Evolutionary conservation across 192 early-diverging fungal genomes (phyloP), one percentile per base, ranked within the genome.

Genomic region (Linderina pennispora): DNA sequence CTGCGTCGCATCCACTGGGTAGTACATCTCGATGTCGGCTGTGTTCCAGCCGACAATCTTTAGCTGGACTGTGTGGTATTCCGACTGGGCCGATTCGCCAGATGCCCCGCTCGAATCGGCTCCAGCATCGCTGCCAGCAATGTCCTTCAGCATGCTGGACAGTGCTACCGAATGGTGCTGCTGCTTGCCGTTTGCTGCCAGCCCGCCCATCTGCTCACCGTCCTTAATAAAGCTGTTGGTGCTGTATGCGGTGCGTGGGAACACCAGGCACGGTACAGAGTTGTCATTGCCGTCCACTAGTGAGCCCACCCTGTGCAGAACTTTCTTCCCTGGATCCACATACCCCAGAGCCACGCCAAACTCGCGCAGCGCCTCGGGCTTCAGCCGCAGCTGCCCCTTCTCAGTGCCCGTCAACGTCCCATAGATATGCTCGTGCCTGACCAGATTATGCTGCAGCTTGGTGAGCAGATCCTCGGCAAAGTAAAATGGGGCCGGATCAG

Each of bases 261-360:
- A 76, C 38, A 66, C 74, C 25, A 76, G 47, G 43, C 59, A 76
- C 7, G 65, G 62, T 33, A 51, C 53, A 0, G 58, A 26, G 23
- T 43, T 9, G 44, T 52, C 58, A 31, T 41, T 24, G 38, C 50
- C 54, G 23, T 58, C 54, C 15, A 50, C 69, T 10, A 72, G 58
- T 21, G 53, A 34, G 8, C 43, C 31, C n/a, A 75, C 48, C 16
- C 58, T 53, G 3, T 35, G 23, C 18, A 73, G 43, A 23, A 53
- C 62, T 11, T 65, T 46, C 3, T 47, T 31, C 17, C 52, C 47
- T 0, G 61, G 32, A 33, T 72, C 49, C 3, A 59, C 15, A 53
- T 75, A 81, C 2, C 54, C 65, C 36, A 82, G 40, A 16, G 80
- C 83, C 1, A 85, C 79, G 23, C 47, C 43, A 22, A 67, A 75